A percentile compares a stretch with the other conserved stretches of the same genome.
phyloP scores from a whole-genome alignment of 2,329 filamentous ascomycete genomes.

The Tolypocladium ophioglossoides region DNA sequence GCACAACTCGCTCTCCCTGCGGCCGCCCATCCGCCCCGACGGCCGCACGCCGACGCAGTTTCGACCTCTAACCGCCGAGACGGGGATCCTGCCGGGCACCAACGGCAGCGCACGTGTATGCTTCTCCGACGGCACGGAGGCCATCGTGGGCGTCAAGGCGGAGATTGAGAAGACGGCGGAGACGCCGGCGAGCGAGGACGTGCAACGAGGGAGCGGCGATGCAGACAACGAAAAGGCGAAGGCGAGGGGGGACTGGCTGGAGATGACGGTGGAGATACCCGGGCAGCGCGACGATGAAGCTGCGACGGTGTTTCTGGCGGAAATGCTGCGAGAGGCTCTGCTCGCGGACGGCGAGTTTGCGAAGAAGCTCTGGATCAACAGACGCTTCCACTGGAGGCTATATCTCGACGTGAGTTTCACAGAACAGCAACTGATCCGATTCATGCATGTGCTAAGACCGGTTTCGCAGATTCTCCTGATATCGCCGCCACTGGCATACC shows the following conservation, averaged over 20 bases:
- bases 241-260: constrained; percentile 64
- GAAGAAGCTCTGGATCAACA: constrained; percentile 74
- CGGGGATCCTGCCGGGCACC: constrained; percentile 75
- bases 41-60: constrained; percentile 76
- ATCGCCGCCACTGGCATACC: constrained; percentile 87
- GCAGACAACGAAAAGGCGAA: constrained; percentile 26
- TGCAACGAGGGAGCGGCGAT: constrained; percentile 24
- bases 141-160: constrained; percentile 89
- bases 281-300: constrained; percentile 87
- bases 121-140: constrained; percentile 91
- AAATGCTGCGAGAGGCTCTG: constrained; percentile 83
- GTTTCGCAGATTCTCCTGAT: constrained; percentile 71
- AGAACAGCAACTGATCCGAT: too few relatives aligned
- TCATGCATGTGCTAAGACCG: constrained; percentile 2
- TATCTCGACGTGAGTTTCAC: constrained; percentile 71
- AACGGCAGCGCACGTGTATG: constrained; percentile 92
- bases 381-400: constrained; percentile 89
- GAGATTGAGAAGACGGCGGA: constrained; percentile 68
- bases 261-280: constrained; percentile 85
- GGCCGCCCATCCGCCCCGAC: constrained; percentile 81
- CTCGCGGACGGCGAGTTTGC: constrained; percentile 60
- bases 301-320: constrained; percentile 72
- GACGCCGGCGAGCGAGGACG: constrained; percentile 18
- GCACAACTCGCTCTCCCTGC: constrained; percentile 71
- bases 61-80: constrained; percentile 82